phyloP scores from a whole-genome alignment of 176 grass and related monocot species.

The Stipa capillata region DNA sequence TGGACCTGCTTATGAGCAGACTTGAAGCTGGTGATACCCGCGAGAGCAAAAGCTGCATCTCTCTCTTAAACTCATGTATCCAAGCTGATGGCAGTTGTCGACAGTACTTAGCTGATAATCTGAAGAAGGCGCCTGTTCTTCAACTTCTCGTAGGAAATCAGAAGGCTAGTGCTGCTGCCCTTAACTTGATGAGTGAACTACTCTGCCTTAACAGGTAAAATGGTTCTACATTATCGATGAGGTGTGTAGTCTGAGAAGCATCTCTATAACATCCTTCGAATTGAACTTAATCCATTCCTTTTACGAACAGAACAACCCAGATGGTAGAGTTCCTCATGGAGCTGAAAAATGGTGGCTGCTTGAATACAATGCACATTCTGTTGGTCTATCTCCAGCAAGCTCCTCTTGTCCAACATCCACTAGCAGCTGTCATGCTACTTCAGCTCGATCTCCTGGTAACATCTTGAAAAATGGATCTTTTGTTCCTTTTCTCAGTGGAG shows the following conservation, averaged over 20 bases:
- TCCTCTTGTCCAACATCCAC: conserved; percentile 62
- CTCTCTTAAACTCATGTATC: conserved; percentile 67
- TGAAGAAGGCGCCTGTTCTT: conserved; percentile 76
- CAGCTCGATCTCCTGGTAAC: conserved; percentile 90
- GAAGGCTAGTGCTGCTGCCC: conserved; percentile 48
- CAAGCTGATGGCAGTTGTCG: conserved; percentile 84
- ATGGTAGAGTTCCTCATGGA: conserved; percentile 71
- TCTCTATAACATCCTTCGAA: neutral
- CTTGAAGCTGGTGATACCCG: conserved; percentile 48
- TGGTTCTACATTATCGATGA: neutral
- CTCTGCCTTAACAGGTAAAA: conserved; percentile 82
- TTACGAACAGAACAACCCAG: conserved; percentile 56
- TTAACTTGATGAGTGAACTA: conserved; percentile 79
- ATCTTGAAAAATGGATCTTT: conserved; percentile 4
- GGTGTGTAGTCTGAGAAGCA: neutral
- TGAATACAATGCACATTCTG: conserved; percentile 90
- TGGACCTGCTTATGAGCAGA: conserved; percentile 68
- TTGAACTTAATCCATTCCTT: conserved; percentile 24
- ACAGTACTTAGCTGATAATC: conserved; percentile 63
- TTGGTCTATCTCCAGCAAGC: conserved; percentile 93
- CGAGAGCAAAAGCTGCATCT: conserved; percentile 65
- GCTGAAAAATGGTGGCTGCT: conserved; percentile 56
- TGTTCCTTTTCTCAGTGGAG: neutral
- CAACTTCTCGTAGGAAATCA: conserved; percentile 71
- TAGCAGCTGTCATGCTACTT: conserved; percentile 77